Conservation (phyloP, 1,284 basidiomycete genomes). For the Fomitopsis pinicola region DNA sequence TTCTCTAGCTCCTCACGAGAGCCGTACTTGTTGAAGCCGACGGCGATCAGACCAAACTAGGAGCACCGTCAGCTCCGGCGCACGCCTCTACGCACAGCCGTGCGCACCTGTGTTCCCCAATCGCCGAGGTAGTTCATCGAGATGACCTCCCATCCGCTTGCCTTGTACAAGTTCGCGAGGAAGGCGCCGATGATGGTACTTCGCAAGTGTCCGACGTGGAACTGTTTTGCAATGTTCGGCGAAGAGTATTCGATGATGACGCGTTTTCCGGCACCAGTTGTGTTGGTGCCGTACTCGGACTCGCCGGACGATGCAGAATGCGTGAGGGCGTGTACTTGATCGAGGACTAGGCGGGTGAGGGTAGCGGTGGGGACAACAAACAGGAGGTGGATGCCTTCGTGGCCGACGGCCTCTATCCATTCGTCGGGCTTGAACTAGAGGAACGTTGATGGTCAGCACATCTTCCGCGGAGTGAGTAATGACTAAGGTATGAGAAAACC, state of each 20-base stretch:
- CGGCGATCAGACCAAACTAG: constrained; percentile 84
- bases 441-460: not conserved
- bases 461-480: not conserved
- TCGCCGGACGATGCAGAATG: constrained; percentile 48
- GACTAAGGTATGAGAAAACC: not conserved
- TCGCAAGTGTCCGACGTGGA: constrained; percentile 96
- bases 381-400: constrained; percentile 77
- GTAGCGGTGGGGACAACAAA: constrained; percentile 73
- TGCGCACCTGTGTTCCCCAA: constrained; percentile 85
- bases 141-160: constrained; percentile 90
- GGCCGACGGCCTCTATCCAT: constrained; percentile 62
- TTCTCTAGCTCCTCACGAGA: constrained; percentile 78
- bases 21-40: constrained; percentile 92
- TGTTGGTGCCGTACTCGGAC: constrained; percentile 73
- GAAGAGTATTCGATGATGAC: constrained; percentile 89
- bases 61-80: not conserved
- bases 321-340: constrained; percentile 77
- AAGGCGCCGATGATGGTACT: constrained; percentile 98
- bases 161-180: constrained; percentile 87
- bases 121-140: constrained; percentile 95
- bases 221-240: constrained; percentile 98
- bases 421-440: constrained; percentile 69
- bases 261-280: constrained; percentile 76
- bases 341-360: constrained; percentile 75
- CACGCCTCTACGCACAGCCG: not conserved